phyloP scores from a whole-genome alignment of 1,284 basidiomycete species.

The Pseudomicrostroma phylloplanum region DNA sequence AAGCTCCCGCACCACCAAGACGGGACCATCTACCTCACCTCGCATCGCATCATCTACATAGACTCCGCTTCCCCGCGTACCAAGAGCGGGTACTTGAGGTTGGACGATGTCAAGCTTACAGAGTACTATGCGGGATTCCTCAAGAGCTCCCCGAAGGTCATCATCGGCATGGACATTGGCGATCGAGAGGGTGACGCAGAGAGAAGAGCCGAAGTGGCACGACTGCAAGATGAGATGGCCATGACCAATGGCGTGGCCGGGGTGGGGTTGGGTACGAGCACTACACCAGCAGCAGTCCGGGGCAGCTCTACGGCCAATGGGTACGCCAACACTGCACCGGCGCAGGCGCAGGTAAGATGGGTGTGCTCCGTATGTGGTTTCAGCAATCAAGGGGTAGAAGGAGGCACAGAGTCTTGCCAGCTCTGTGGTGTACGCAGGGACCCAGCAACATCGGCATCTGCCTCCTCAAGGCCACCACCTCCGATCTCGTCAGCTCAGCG shows the following conservation, averaged over 20 bases:
- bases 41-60: conserved; percentile 77
- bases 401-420: conserved; percentile 7
- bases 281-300: conserved; percentile 18
- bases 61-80: conserved; percentile 59
- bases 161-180: conserved; percentile 55
- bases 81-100: conserved; percentile 54
- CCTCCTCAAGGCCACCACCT: background rate
- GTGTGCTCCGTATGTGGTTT: background rate
- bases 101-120: conserved; percentile 67
- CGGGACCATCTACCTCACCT: conserved; percentile 70
- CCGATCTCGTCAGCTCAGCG: background rate
- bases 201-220: background rate
- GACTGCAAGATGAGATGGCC: conserved; percentile 3
- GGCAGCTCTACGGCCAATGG: conserved; percentile 24
- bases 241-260: background rate
- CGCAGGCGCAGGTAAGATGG: background rate
- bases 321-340: background rate
- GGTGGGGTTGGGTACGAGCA: background rate
- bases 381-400: too few relatives aligned
- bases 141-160: conserved; percentile 82
- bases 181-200: conserved; percentile 12
- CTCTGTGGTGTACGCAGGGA: conserved; percentile 27
- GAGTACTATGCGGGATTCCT: conserved; percentile 89
- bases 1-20: conserved; percentile 69
- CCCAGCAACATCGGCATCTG: background rate